phyloP scores from a whole-genome alignment of 2,329 filamentous ascomycete genomes.

The Trichoderma arundinaceum region DNA sequence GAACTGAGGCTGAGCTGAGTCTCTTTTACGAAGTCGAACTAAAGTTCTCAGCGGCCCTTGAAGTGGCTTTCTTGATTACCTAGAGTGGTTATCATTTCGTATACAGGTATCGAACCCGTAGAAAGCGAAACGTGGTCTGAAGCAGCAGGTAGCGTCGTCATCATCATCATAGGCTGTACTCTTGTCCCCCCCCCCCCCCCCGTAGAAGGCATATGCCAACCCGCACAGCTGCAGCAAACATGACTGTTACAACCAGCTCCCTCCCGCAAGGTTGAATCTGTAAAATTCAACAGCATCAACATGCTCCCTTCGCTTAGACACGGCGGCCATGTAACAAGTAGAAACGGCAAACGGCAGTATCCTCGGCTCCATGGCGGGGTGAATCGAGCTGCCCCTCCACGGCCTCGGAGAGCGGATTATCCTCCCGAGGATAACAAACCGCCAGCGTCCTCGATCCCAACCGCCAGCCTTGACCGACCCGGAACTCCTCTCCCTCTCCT shows the following conservation, averaged over 20 bases:
- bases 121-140: conserved; percentile 3
- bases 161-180: no score
- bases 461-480: conserved; percentile 1
- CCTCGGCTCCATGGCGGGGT: conserved; percentile 26
- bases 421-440: neutral
- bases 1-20: conserved; percentile 2
- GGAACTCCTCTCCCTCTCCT: neutral
- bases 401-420: conserved; percentile 15
- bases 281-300: neutral
- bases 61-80: neutral
- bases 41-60: neutral
- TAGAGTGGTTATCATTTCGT: neutral
- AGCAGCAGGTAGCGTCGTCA: neutral
- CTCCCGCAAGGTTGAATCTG: neutral
- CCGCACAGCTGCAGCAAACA: neutral
- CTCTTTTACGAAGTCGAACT: neutral
- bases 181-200: no score
- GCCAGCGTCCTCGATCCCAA: neutral
- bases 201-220: neutral
- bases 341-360: neutral
- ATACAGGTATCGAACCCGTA: neutral
- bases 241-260: neutral
- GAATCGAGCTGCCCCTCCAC: neutral
- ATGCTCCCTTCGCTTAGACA: neutral
- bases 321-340: neutral